phyloP scores from a whole-genome alignment of 2,329 filamentous ascomycete species.

The Scedosporium dehoogii region DNA sequence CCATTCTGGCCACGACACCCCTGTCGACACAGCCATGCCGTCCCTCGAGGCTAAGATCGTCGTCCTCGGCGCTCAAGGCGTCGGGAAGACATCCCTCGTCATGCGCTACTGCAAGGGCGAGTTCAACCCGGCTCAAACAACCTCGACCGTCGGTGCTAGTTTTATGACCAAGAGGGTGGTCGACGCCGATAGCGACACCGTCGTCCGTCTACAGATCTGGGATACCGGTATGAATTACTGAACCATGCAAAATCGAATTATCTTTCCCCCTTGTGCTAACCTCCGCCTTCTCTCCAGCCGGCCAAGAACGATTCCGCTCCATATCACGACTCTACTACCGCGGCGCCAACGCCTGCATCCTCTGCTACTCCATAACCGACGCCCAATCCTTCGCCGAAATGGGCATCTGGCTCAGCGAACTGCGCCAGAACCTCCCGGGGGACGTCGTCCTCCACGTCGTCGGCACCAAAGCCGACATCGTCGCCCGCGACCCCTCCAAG shows the following conservation, averaged over 20 bases:
- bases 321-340: conserved; percentile 96
- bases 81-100: conserved; percentile 70
- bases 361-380: conserved; percentile 92
- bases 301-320: conserved; percentile 88
- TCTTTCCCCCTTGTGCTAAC: not conserved
- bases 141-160: conserved; percentile 68
- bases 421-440: conserved; percentile 65
- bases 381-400: conserved; percentile 80
- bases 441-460: conserved; percentile 90
- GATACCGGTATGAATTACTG: conserved; percentile 65
- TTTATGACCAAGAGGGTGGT: conserved; percentile 72
- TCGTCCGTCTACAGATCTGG: conserved; percentile 91
- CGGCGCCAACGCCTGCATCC: conserved; percentile 84
- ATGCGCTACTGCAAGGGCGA: conserved; percentile 66
- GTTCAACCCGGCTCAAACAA: conserved; percentile 54
- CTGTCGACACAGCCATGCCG: conserved; percentile 19
- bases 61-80: conserved; percentile 68
- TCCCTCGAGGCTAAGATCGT: conserved; percentile 75
- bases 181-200: conserved; percentile 75
- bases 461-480: conserved; percentile 86
- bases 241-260: not conserved
- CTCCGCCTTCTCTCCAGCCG: conserved; percentile 36
- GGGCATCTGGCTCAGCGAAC: conserved; percentile 81
- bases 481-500: conserved; percentile 67
- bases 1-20: too few relatives aligned